phyloP scores from a whole-genome alignment of 83 land plant species.

The Picea abies region DNA sequence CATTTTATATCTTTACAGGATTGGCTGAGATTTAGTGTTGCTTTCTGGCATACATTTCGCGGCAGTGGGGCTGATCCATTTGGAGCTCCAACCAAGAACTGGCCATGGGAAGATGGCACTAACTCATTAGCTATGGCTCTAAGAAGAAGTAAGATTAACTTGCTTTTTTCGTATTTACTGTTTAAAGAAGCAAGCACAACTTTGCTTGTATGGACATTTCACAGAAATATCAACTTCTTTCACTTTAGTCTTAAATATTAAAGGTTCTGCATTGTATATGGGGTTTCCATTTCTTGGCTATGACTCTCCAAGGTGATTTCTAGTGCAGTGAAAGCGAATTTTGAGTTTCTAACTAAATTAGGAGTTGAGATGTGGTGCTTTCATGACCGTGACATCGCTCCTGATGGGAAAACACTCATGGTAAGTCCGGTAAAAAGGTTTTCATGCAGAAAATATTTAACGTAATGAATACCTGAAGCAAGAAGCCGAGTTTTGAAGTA shows the following conservation, averaged over 20 bases:
- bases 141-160: constrained; percentile 71
- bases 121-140: constrained; percentile 85
- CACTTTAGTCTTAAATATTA: no score
- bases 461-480: not conserved
- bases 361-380: constrained; percentile 96
- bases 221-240: not conserved
- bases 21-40: constrained; percentile 98
- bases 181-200: not conserved
- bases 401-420: constrained; percentile 84
- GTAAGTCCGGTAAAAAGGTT: constrained; percentile 32
- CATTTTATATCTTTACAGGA: constrained; percentile 50
- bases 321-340: constrained; percentile 89
- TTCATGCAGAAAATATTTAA: not conserved
- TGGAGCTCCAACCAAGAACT: constrained; percentile 85
- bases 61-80: constrained; percentile 99
- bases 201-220: not conserved
- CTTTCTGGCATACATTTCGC: constrained; percentile 99
- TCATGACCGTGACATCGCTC: constrained; percentile 98
- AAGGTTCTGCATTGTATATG: not conserved
- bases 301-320: not conserved
- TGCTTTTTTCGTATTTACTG: not conserved
- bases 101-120: constrained; percentile 99
- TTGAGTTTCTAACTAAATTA: constrained; percentile 89
- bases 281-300: not conserved
- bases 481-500: not conserved